Conservation (phyloP, 768 basidiomycete genomes). For the Roridomyces roridus region DNA sequence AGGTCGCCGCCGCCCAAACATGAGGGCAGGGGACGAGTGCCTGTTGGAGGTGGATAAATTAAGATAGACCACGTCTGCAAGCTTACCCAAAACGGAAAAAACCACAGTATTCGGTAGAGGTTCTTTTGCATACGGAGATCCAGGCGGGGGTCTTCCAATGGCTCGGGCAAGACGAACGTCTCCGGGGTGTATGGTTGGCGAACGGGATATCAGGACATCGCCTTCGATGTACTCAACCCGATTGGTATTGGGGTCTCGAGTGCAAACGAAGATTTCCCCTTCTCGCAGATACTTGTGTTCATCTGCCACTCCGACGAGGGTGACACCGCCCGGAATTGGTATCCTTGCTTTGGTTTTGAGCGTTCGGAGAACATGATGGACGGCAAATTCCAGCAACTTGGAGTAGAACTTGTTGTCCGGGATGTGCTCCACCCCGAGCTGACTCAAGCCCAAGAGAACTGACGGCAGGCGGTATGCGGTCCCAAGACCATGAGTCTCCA, state of each 20-base stretch:
- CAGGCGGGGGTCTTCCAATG: constrained; percentile 62
- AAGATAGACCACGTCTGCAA: background rate
- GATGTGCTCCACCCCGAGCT: constrained; percentile 47
- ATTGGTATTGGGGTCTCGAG: constrained; percentile 47
- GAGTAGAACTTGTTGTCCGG: constrained; percentile 53
- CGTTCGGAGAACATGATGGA: constrained; percentile 68
- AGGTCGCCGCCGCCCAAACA: constrained; percentile 74
- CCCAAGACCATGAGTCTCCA: constrained; percentile 66
- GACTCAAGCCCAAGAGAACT: constrained; percentile 54
- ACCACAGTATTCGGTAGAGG: constrained; percentile 67
- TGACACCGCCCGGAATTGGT: constrained; percentile 66
- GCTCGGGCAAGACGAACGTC: constrained; percentile 67
- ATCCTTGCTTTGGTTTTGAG: constrained; percentile 73
- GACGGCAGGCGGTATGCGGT: constrained; percentile 61
- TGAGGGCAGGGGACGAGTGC: constrained; percentile 63
- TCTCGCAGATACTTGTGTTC: constrained; percentile 57
- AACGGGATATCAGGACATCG: constrained; percentile 61
- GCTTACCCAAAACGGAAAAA: constrained; percentile 61
- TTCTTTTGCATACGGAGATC: constrained; percentile 58
- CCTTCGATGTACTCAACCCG: constrained; percentile 56
- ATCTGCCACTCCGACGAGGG: constrained; percentile 77
- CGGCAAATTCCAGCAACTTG: constrained; percentile 57
- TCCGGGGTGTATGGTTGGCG: constrained; percentile 73
- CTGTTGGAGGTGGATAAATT: constrained; percentile 35
- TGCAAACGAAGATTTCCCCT: constrained; percentile 67